A percentile compares a stretch with the other conserved stretches of the same genome.
These are phyloP conservation scores for Rhinocladiella similis DNA, from an alignment of 2,329 filamentous ascomycete genomes.

Conservation along the genomic window DNA sequence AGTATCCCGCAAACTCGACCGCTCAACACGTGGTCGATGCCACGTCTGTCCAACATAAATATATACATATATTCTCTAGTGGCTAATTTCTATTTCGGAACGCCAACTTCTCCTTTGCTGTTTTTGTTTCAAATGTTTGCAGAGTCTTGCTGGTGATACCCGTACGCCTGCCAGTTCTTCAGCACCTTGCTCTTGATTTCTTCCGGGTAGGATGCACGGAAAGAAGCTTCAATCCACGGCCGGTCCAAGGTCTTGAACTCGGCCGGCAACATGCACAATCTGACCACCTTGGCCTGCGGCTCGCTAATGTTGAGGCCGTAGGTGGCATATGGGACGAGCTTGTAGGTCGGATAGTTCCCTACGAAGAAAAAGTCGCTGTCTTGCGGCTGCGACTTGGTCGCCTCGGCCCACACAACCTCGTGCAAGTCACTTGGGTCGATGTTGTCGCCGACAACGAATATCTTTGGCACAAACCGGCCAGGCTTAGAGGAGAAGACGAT, in stretches of 20 bases:
- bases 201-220: conserved; percentile 40
- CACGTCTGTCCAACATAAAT: too few relatives aligned
- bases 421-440: conserved; percentile 43
- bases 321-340: conserved; percentile 50
- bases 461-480: conserved; percentile 44
- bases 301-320: conserved; percentile 39
- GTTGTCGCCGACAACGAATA: conserved; percentile 51
- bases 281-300: conserved; percentile 49
- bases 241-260: conserved; percentile 43
- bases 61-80: too few relatives aligned
- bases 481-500: conserved; percentile 56
- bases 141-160: conserved; percentile 19
- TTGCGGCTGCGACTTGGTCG: conserved; percentile 48
- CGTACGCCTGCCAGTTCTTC: conserved; percentile 37
- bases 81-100: too few relatives aligned
- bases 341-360: conserved; percentile 46
- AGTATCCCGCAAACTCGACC: too few relatives aligned
- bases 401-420: conserved; percentile 53
- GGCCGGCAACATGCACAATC: conserved; percentile 43
- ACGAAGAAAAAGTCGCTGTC: conserved; percentile 46
- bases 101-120: too few relatives aligned
- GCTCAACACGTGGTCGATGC: too few relatives aligned
- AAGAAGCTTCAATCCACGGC: conserved; percentile 36
- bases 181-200: conserved; percentile 42
- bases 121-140: not conserved